These are phyloP conservation scores for Lycium barbarum DNA, from an alignment of 257 asterid species.

Conservation along the genomic window DNA sequence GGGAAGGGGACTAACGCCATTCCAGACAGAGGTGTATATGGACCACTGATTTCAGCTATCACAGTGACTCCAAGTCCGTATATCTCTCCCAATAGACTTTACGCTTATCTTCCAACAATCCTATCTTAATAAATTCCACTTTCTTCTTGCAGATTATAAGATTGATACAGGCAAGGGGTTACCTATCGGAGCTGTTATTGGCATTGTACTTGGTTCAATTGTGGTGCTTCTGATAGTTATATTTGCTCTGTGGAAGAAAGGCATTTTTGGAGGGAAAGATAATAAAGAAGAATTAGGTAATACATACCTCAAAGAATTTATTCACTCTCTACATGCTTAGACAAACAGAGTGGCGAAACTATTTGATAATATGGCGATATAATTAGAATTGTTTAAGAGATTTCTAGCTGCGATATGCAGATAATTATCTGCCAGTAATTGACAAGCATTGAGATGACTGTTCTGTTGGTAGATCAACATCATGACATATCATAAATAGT, in stretches of 20 bases:
- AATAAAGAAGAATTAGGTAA: conserved; percentile 63
- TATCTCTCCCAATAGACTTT: conserved; percentile 13
- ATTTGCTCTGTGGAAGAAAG: conserved; percentile 63
- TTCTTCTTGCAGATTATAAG: conserved; percentile 58
- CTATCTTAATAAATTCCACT: conserved; percentile 22
- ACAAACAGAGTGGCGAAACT: neutral
- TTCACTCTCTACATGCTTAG: neutral
- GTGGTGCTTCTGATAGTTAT: conserved; percentile 47
- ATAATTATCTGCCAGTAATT: neutral
- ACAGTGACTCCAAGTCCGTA: conserved; percentile 81
- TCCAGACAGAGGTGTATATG: conserved; percentile 84
- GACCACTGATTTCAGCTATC: conserved; percentile 92
- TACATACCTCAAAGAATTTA: neutral
- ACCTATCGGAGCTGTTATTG: conserved; percentile 71
- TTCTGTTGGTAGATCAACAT: conserved; percentile 9
- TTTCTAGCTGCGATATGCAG: neutral
- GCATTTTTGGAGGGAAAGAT: conserved; percentile 58
- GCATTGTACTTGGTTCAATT: conserved; percentile 62
- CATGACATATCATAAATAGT: neutral
- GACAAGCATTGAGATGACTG: conserved; percentile 10
- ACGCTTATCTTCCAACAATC: conserved; percentile 21
- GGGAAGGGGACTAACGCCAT: conserved; percentile 92
- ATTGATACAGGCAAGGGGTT: conserved; percentile 46
- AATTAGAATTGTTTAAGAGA: neutral
- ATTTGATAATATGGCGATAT: neutral